phyloP scores from a whole-genome alignment of 352 stramenopile genomes.

The Globisporangium camurandrum region DNA sequence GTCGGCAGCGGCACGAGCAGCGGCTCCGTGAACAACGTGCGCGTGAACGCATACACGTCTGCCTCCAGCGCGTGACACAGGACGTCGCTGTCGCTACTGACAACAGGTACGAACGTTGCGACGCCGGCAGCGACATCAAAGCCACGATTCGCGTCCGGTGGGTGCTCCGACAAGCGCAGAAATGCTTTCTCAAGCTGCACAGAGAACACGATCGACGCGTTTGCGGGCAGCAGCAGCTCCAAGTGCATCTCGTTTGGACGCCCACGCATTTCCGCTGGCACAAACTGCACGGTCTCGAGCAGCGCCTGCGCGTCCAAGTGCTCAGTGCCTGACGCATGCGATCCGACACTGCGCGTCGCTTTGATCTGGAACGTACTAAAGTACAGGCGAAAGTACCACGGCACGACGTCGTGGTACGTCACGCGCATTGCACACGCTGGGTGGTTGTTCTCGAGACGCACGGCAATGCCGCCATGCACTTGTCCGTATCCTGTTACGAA shows the following conservation, averaged over 20 bases:
- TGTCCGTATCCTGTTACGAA: slow-evolving; percentile 76
- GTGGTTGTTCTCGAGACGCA: slow-evolving; percentile 58
- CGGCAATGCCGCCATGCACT: slow-evolving; percentile 61
- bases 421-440: slow-evolving; percentile 38
- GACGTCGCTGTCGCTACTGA: neutral
- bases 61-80: slow-evolving; percentile 10
- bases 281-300: slow-evolving; percentile 34
- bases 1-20: slow-evolving; percentile 77
- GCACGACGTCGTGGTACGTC: slow-evolving; percentile 64
- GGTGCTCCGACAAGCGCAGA: slow-evolving; percentile 72
- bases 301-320: slow-evolving; percentile 8
- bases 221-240: slow-evolving; percentile 38
- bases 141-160: slow-evolving; percentile 78
- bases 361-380: slow-evolving; percentile 55
- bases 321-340: slow-evolving; percentile 4
- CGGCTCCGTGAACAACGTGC: slow-evolving; percentile 66
- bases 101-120: slow-evolving; percentile 29
- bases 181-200: slow-evolving; percentile 81
- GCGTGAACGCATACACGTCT: slow-evolving; percentile 10
- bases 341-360: neutral
- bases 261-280: slow-evolving; percentile 45
- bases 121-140: slow-evolving; percentile 73
- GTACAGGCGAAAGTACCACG: slow-evolving; percentile 79
- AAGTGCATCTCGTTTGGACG: slow-evolving; percentile 56
- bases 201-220: slow-evolving; percentile 49